Evolutionary conservation across 495 filamentous ascomycete genomes (phyloP).

Genomic region (Aspergillus cavernicola): DNA sequence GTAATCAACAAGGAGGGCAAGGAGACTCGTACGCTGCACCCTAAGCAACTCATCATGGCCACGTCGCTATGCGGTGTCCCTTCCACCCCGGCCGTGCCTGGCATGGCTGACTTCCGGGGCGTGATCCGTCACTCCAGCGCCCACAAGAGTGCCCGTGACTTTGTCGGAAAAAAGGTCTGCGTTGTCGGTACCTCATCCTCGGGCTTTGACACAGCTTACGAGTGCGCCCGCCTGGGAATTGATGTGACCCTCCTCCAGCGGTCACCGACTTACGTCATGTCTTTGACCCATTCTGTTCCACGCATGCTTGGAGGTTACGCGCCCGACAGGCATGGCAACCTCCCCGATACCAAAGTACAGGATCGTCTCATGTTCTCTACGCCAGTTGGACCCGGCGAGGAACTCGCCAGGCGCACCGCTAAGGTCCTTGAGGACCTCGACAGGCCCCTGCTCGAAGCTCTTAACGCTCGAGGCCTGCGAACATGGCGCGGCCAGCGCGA

Average conservation of each 20-base stretch:
- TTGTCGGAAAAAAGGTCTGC: constrained; percentile 3
- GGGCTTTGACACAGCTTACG: constrained; percentile 3
- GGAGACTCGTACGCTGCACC: constrained; percentile 37
- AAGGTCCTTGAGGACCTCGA: constrained; percentile 1
- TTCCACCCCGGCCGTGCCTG: not conserved
- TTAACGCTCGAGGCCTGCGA: constrained; percentile 1
- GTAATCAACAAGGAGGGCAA: constrained; percentile 42
- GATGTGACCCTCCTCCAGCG: constrained; percentile 8
- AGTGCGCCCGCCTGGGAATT: constrained; percentile 1
- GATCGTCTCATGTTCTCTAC: not conserved
- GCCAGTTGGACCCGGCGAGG: not conserved
- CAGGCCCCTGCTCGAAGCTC: not conserved
- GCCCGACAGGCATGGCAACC: not conserved
- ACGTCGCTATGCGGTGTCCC: constrained; percentile 32
- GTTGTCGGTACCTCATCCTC: constrained; percentile 5
- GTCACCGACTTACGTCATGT: constrained; percentile 3
- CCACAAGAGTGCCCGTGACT: constrained; percentile 1
- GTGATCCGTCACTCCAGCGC: constrained; percentile 1
- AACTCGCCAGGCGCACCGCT: not conserved
- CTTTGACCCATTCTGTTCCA: constrained; percentile 1
- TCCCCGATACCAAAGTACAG: not conserved
- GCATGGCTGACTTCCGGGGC: constrained; percentile 1
- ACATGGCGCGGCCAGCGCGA: constrained; percentile 25
- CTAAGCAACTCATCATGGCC: constrained; percentile 33
- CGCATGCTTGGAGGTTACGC: not conserved